A percentile compares a stretch with the other conserved stretches of the same genome.
These are phyloP conservation scores for Clarireedia paspali DNA, from an alignment of 2,329 filamentous ascomycete genomes.

Conservation along the genomic window DNA sequence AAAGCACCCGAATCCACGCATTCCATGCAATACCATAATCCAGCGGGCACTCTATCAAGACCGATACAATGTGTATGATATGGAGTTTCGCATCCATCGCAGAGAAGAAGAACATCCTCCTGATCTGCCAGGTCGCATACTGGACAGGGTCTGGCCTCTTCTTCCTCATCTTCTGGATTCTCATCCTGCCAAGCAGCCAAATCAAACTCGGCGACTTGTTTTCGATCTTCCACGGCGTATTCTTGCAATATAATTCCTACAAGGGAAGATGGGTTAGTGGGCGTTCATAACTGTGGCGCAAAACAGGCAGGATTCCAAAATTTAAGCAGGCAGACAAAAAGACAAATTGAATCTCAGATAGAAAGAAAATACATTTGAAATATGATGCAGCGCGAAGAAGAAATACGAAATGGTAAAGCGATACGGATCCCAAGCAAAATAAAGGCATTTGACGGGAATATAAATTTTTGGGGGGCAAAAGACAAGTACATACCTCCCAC, in stretches of 20 bases:
- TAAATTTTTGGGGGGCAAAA: neutral
- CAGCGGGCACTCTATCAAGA: conserved; percentile 65
- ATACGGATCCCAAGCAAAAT: neutral
- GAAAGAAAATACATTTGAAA: no score
- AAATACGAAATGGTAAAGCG: neutral
- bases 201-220: conserved; percentile 85
- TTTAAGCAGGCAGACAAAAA: no score
- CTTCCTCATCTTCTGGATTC: conserved; percentile 61
- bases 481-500: conserved; percentile 60
- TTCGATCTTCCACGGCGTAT: conserved; percentile 69
- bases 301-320: neutral
- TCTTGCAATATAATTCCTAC: conserved; percentile 48
- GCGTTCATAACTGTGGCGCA: neutral
- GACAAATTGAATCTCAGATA: no score
- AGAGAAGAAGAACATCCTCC: conserved; percentile 79
- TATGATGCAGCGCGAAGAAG: neutral
- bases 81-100: conserved; percentile 81
- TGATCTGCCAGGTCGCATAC: conserved; percentile 76
- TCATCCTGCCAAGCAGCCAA: conserved; percentile 67
- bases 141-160: conserved; percentile 65
- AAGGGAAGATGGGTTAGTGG: conserved; percentile 12
- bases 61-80: conserved; percentile 92
- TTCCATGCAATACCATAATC: conserved; percentile 85
- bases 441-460: neutral
- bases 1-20: conserved; percentile 43